Base-by-base conservation (phyloP, 208 protist species). In the Zelonia costaricensis region DNA sequence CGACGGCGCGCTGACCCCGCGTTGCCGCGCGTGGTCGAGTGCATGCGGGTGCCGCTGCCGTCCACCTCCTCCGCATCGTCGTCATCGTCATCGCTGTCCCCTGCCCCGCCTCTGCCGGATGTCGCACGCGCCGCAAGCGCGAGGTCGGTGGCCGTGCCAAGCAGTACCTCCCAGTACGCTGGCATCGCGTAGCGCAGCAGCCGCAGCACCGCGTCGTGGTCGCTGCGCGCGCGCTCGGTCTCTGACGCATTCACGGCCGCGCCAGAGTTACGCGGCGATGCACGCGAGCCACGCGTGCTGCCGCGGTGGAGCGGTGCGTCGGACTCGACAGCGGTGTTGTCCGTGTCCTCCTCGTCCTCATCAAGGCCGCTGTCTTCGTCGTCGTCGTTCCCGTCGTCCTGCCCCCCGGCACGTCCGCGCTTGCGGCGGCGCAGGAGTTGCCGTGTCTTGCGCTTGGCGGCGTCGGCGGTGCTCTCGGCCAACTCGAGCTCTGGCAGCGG, bases 151-250 rank as follows among this genome's bases (percentile, higher is more conserved):
- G 51, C 43, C 8, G 43, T 6, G 20, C 72, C 72, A 25, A 70
- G 49, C 18, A 80, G 38, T 25, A 80, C 74, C 4, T 80, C 74
- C 74, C 68, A 69, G 52, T 72, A 80, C 20, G 60, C 35, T 6
- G 74, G 74, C 43, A 78, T 39, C 7, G 30, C 25, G 3, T 36
- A 53, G 22, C 42, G 43, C 1, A 80, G 61, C 12, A 75, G 68
- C 28, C 28, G 51, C 48, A 74, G 10, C 31, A 80, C 62, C 22
- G 47, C 22, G 27, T 33, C 48, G 7, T 51, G 13, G n/a, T n/a
- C n/a, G n/a, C n/a, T n/a, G n/a, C n/a, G n/a, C n/a, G 3, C 23
- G 45, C 12, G 5, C 35, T 43, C 60, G n/a, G n/a, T n/a, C n/a
- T 22, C 6, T 20, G 12, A 9, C 16, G 16, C 6, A 6, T 27